These are phyloP conservation scores for Aurantiochytrium sp. DNA, from an alignment of 108 stramenopile species.

Conservation along the genomic window DNA sequence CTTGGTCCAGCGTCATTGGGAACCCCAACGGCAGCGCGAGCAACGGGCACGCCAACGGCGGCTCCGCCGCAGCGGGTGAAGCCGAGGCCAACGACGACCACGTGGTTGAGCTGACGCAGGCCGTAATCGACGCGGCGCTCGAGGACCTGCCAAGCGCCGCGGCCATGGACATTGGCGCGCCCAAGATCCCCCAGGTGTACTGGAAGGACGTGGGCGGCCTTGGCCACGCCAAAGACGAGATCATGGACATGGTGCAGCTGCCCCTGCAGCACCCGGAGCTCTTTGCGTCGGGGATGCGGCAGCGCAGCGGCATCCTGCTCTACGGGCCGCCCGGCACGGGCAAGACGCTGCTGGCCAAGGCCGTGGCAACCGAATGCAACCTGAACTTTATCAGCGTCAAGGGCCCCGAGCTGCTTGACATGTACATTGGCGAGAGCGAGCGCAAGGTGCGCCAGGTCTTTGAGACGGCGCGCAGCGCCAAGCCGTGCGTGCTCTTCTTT, in stretches of 20 bases:
- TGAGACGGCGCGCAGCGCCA: slow-evolving; percentile 96
- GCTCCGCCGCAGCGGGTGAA: background rate
- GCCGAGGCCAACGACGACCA: background rate
- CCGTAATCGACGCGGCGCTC: background rate
- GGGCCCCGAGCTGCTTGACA: slow-evolving; percentile 95
- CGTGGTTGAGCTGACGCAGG: background rate
- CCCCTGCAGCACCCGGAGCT: slow-evolving; percentile 94
- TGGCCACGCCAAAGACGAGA: slow-evolving; percentile 95
- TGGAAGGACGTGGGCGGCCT: slow-evolving; percentile 98
- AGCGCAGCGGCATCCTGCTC: slow-evolving; percentile 93
- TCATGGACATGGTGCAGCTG: slow-evolving; percentile 96
- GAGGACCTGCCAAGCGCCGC: slow-evolving; percentile 29
- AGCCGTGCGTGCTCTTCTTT: slow-evolving; percentile 98
- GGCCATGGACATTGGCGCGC: slow-evolving; percentile 72
- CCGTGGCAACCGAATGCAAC: slow-evolving; percentile 98
- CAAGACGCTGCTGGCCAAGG: slow-evolving; percentile 97
- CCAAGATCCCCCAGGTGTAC: slow-evolving; percentile 85
- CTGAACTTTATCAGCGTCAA: slow-evolving; percentile 99
- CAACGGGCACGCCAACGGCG: background rate
- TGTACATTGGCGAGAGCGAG: slow-evolving; percentile 98
- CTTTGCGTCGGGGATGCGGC: slow-evolving; percentile 93
- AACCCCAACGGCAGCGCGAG: slow-evolving; percentile 61
- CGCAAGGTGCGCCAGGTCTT: slow-evolving; percentile 97
- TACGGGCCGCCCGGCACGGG: slow-evolving; percentile 99
- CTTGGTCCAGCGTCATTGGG: slow-evolving; percentile 75